Evolutionary conservation across 2,329 filamentous ascomycete genomes (phyloP).

Genomic region (Chaetomium sp.): DNA sequence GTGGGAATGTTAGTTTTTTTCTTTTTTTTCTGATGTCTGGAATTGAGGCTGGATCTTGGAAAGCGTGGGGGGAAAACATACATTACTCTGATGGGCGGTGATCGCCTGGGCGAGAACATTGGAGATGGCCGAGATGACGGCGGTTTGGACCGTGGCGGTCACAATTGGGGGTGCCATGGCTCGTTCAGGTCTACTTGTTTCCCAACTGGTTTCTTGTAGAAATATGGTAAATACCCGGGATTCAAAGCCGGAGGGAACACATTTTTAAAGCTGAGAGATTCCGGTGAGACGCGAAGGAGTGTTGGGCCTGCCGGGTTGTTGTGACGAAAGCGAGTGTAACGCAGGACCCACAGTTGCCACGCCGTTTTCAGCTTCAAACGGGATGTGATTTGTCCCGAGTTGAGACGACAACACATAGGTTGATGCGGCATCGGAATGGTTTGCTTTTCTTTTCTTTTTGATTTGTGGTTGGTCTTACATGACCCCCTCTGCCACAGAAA

Average conservation of each 20-base stretch:
- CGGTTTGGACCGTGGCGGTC: constrained; percentile 58
- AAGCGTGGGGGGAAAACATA: constrained; percentile 31
- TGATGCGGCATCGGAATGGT: background rate
- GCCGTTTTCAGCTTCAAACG: background rate
- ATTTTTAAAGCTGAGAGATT: background rate
- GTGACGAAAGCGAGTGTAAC: background rate
- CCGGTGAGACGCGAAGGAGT: background rate
- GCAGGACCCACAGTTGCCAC: background rate
- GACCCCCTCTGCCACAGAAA: no score
- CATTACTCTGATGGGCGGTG: constrained; percentile 53
- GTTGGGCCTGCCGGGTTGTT: background rate
- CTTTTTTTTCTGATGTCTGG: background rate
- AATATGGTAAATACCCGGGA: background rate
- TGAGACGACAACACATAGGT: background rate
- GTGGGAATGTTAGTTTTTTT: background rate
- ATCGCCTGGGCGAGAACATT: constrained; percentile 70
- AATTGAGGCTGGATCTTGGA: background rate
- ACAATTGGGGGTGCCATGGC: constrained; percentile 44
- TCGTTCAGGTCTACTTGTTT: background rate
- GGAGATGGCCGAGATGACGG: constrained; percentile 58
- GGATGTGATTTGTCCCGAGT: background rate
- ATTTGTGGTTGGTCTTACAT: no score
- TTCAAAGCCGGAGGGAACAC: background rate
- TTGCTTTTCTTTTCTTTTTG: no score
- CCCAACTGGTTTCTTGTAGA: background rate